A percentile compares a stretch with the other conserved stretches of the same genome.
phyloP scores from a whole-genome alignment of 2,329 filamentous ascomycete species.

The Fusarium concolor region DNA sequence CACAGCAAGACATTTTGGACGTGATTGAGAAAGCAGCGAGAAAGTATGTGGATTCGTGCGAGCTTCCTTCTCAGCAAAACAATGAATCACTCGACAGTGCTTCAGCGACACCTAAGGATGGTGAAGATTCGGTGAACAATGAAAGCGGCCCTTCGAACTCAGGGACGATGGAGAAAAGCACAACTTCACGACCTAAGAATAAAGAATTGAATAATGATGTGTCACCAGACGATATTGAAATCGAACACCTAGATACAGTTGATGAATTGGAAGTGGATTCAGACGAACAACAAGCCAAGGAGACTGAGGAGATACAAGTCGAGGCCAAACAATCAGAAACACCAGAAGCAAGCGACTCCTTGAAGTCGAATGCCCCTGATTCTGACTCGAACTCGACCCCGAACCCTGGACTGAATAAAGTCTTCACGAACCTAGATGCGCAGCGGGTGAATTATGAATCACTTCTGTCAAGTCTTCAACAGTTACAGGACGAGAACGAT shows the following conservation, averaged over 20 bases:
- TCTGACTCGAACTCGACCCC: neutral
- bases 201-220: slow-evolving; percentile 43
- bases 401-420: slow-evolving; percentile 9
- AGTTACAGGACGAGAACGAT: slow-evolving; percentile 48
- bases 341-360: neutral
- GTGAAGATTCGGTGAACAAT: slow-evolving; percentile 8
- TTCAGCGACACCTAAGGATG: slow-evolving; percentile 9
- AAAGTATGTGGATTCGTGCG: slow-evolving; percentile 60
- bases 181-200: slow-evolving; percentile 15
- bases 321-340: slow-evolving; percentile 7
- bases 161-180: slow-evolving; percentile 3
- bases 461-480: slow-evolving; percentile 49
- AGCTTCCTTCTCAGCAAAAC: slow-evolving; percentile 35
- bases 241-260: slow-evolving; percentile 53
- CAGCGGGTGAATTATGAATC: slow-evolving; percentile 52
- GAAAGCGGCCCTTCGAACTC: neutral
- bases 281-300: slow-evolving; percentile 40
- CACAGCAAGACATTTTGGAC: slow-evolving; percentile 62
- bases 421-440: slow-evolving; percentile 38
- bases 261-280: slow-evolving; percentile 45
- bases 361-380: neutral
- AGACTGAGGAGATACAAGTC: slow-evolving; percentile 13
- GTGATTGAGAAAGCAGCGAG: slow-evolving; percentile 63
- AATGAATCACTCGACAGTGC: slow-evolving; percentile 23
- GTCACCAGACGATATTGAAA: slow-evolving; percentile 62